Base-by-base conservation (phyloP, 805 yeast genomes). In the Pichia phayaonensis region DNA sequence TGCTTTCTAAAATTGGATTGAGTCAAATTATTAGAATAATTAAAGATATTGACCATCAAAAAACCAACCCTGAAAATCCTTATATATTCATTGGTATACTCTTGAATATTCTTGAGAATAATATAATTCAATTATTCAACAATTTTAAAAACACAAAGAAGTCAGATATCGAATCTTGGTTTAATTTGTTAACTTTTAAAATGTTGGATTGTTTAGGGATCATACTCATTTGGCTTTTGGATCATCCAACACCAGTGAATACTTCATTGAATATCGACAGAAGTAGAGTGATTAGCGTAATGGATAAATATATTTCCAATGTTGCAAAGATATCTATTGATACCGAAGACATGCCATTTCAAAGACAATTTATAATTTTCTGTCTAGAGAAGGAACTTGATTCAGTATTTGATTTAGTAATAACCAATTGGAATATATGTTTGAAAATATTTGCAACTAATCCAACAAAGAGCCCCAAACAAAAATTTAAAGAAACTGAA, bases 1-100 rank as follows among this genome's bases (percentile, higher is more conserved):
- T 64, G n/a, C 40, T 49, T 12, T 53, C 54, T n/a, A 49, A 62
- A 40, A 55, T 64, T 1, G 65, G 64, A 0, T 4, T 65, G 2
- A 27, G 12, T 4, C 51, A 47, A 23, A 2, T 59, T 48, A 34
- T 44, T 22, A 2, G 26, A 10, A 2, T 15, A 45, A 16, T 40
- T 52, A 18, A 26, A n/a, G 11, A 39, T 39, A 8, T 15, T 40
- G 36, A 31, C 15, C 12, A 31, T 31, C 29, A 26, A 26, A 26
- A 11, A 26, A 26, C 2, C 12, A 26, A 8, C 12, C 3, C 12
- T 10, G 36, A 8, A 42, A 48, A 13, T 34, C 52, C 8, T 40
- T 45, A 26, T 60, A 54, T n/a, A 15, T 49, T 48, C n/a, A 58
- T 46, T 13, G 43, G 46, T 22, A 31, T 50, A 4, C 20, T 50